Percentiles rank a stretch among this genome's conserved stretches.
phyloP scores from a whole-genome alignment of 2,329 filamentous ascomycete species.

The Fusarium irregulare region DNA sequence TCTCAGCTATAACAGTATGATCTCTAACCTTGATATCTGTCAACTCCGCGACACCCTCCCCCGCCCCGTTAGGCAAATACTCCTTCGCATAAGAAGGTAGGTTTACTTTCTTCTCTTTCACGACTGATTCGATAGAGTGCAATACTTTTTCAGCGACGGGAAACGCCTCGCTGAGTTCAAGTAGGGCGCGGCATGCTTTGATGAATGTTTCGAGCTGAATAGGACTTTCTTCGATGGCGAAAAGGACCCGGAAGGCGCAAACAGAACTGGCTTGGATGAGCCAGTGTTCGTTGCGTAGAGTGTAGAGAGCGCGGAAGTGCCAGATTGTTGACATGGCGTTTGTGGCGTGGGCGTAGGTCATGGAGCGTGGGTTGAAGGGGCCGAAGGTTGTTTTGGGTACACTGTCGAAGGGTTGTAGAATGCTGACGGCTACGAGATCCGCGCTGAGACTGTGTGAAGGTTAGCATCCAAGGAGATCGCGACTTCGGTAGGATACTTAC shows the following conservation, averaged over 20 bases:
- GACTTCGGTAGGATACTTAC: neutral
- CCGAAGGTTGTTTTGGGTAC: constrained; percentile 24
- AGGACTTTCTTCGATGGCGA: constrained; percentile 16
- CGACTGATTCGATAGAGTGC: constrained; percentile 16
- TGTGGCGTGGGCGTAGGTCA: constrained; percentile 22
- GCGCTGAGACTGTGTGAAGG: neutral
- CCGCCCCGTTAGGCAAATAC: constrained; percentile 4
- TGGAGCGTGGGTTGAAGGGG: constrained; percentile 14
- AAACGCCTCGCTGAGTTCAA: constrained; percentile 21
- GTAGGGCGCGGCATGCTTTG: constrained; percentile 26
- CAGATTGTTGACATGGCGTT: constrained; percentile 36
- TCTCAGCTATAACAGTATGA: constrained; percentile 22
- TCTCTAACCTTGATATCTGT: constrained; percentile 22
- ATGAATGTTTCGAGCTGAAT: constrained; percentile 31
- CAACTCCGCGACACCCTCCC: constrained; percentile 5
- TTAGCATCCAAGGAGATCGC: neutral
- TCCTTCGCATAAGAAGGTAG: constrained; percentile 19
- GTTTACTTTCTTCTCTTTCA: constrained; percentile 9
- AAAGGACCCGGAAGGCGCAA: constrained; percentile 27
- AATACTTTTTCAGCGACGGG: constrained; percentile 24
- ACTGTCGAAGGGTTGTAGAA: constrained; percentile 24
- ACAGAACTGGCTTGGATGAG: constrained; percentile 21
- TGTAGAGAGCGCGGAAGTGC: constrained; percentile 30
- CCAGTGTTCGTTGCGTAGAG: constrained; percentile 22
- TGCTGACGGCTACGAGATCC: constrained; percentile 23